Base-by-base conservation (phyloP, 2,329 filamentous ascomycete genomes). In the Fusarium tricinctum region DNA sequence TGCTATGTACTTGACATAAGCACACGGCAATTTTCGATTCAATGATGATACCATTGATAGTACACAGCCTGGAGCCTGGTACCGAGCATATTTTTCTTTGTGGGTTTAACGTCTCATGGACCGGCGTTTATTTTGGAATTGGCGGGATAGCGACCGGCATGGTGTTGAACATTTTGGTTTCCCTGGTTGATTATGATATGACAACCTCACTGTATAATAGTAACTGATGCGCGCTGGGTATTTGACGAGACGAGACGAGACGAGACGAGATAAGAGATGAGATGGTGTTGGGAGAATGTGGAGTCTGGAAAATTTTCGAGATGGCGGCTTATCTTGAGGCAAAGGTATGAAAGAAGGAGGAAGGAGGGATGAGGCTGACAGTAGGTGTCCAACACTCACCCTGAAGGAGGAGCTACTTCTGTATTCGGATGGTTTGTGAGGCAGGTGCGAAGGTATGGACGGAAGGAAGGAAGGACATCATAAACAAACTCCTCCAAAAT, bases 1-100 rank as follows among this genome's bases (percentile, higher is more conserved):
- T 47, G 60, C 23, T 46, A 54, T 19, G 17, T 30, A 19, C 43
- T 32, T 22, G 32, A 58, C 32, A 32, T 40, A 33, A 45, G 46
- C 49, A 43, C 39, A 54, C 56, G 20, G 44, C 45, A 52, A 55
- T 43, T 58, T 42, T 43, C 48, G 50, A 57, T 55, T 53, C 46
- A 50, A 63, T 51, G 15, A 57, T 47, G 48, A 47, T 62, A 56
- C 67, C 46, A 47, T 43, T 56, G 44, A 69, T 39, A 59, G 56
- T 64, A 70, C 64, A 69, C 56, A 69, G 54, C 58, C 65, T 52
- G 68, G 71, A 70, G 69, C 72, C 60, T 72, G 67, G 67, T 53
- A 68, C 53, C 56, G 45, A 52, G 50, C 51, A 68, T 57, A 53
- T 59, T 23, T 69, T 69, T 62, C 46, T 61, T 69, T 57, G 22